Base-by-base conservation (phyloP, 176 grass and related monocot species). In the Neostapfia colusana region DNA sequence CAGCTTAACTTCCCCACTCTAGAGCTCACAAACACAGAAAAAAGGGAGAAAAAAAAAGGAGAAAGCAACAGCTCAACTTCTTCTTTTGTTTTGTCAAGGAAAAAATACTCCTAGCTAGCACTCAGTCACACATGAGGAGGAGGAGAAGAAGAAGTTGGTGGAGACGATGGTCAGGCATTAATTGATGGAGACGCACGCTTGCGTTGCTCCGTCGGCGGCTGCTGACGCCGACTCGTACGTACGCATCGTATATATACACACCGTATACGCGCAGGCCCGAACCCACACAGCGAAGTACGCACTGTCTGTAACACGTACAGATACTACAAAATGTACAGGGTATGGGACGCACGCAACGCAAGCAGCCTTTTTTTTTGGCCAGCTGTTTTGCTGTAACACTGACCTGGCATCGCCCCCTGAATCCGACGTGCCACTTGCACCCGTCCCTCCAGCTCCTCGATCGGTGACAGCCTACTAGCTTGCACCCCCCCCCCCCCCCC, bases 381-480 rank as follows among this genome's bases (percentile, higher is more conserved):
- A 74, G 71, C 71, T 55, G 60, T 34, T 18, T 2, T 38, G 83
- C 38, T 34, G 80, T 59, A 79, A 80, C 41, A 84, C 86, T 80
- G 86, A 88, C 81, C 54, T 88, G 81, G 75, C 86, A 75, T 54
- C 81, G 75, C 58, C 68, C 42, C 36, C 27, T 84, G 86, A 88
- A 88, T 88, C 86, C 76, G 81, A 88, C 86, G 76, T 88, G 86
- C 86, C 86, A 79, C 81, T 84, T 43, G 86, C 69, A 55, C 3
- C 74, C 63, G 28, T 41, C 42, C 24, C 31, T 31, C 31, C 31
- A 2, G 1, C 3, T 31, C 31, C 31, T 31, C 31, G 31, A 31
- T 9, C 4, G 16, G 50, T 42, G 64, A 41, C 64, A 42, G 38
- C 37, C 63, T 66, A 31, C 31, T 2, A 3, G 2, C 31, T 31